Percentiles rank a stretch among this genome's conserved stretches.
Evolutionary conservation across 1,284 basidiomycete genomes (phyloP).

Genomic region (Leccinum cinnamomeum): DNA sequence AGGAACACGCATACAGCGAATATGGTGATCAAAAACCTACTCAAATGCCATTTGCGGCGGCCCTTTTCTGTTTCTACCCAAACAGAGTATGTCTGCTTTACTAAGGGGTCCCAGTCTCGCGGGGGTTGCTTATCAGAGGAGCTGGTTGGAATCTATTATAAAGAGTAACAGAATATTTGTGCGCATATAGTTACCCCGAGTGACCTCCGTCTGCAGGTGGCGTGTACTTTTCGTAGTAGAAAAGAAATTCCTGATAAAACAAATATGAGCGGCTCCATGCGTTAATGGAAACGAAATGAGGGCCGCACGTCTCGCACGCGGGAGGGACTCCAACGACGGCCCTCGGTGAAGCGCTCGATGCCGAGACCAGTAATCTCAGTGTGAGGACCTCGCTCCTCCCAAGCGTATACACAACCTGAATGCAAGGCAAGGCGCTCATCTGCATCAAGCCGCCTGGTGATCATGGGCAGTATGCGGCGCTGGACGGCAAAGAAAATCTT

Average conservation of each 20-base stretch:
- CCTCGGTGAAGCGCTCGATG: constrained; percentile 78
- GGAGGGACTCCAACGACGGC: constrained; percentile 74
- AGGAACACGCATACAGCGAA: constrained; percentile 11
- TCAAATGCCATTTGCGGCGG: constrained; percentile 76
- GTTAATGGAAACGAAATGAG: constrained; percentile 1
- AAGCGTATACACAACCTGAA: constrained; percentile 78
- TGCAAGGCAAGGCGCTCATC: constrained; percentile 64
- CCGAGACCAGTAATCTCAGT: constrained; percentile 75
- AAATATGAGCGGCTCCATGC: constrained; percentile 5
- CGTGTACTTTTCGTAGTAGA: constrained; percentile 74
- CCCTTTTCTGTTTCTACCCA: constrained; percentile 63
- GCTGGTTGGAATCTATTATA: constrained; percentile 25
- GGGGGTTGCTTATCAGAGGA: constrained; percentile 46
- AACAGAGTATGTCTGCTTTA: constrained; percentile 80
- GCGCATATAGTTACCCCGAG: constrained; percentile 37
- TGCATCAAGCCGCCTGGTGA: constrained; percentile 73
- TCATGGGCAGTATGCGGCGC: constrained; percentile 64
- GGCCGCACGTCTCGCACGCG: constrained; percentile 71
- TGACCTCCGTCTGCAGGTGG: constrained; percentile 44
- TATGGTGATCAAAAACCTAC: constrained; percentile 40
- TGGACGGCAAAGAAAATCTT: constrained; percentile 77
- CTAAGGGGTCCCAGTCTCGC: constrained; percentile 67
- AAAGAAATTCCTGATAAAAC: constrained; percentile 65
- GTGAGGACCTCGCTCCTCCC: constrained; percentile 79
- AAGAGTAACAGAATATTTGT: constrained; percentile 7